Evolutionary conservation across 2,329 filamentous ascomycete genomes (phyloP), one percentile per base, ranked within the genome.

Genomic region (Parastagonospora avenae): DNA sequence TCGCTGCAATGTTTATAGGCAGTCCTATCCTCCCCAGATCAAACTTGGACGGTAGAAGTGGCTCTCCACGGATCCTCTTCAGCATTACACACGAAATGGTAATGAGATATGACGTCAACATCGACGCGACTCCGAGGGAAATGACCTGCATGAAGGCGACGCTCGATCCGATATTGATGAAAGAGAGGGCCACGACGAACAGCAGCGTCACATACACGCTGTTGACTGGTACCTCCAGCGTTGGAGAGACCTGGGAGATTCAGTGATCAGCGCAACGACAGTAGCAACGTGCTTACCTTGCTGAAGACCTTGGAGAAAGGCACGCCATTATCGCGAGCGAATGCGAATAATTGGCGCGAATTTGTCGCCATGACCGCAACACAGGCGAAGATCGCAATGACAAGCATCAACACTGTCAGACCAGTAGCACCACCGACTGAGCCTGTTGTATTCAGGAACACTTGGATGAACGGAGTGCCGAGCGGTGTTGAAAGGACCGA

Each of bases 91-190:
- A 80, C 12, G 65, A 67, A 44, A 81, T 80, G 2, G 78, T 77
- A 8, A 80, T 57, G 8, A 64, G 54, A 44, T 63, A 63, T 0
- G 57, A 53, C 8, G 57, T 49, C 12, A 62, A 33, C 30, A 60
- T 46, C 8, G 56, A 57, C 4, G 42, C 54, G 28, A 51, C 46
- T 9, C 52, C 53, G 9, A 63, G 48, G 5, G 60, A 62, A 3
- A 52, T 44, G 29, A 65, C 47, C 11, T 49, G 36, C 32, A 49
- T 62, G 50, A 59, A 58, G 8, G 62, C 62, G 2, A 59, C 52
- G 10, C 66, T 57, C 2, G 74, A 78, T 29, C 77, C 79, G 49
- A 81, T 73, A 55, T 79, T 79, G 67, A 81, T 78, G 24, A 80
- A 62, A 0, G 74, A 75, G 14, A 81, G 69, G 9, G 79, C 63